phyloP scores from a whole-genome alignment of 176 grass and related monocot genomes.

The Areca catechu region DNA sequence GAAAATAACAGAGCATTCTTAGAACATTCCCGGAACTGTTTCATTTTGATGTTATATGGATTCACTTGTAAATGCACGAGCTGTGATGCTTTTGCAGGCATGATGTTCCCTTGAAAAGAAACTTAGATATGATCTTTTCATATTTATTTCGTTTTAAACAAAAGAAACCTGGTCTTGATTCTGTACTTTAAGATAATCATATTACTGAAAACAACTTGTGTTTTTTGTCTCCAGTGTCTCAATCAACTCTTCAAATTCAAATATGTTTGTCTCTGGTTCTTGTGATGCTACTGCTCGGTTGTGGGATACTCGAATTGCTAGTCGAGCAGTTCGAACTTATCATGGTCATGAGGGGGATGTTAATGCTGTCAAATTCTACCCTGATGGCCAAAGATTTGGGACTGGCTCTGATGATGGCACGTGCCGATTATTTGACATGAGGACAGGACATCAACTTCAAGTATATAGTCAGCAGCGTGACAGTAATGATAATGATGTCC shows the following conservation, averaged over 20 bases:
- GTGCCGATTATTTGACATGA: conserved; percentile 91
- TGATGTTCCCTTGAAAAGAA: too few species aligned
- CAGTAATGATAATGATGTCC: conserved; percentile 57
- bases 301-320: conserved; percentile 91
- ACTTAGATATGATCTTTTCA: background rate
- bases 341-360: conserved; percentile 74
- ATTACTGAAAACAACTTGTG: background rate
- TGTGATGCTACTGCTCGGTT: conserved; percentile 83
- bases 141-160: too few species aligned
- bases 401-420: conserved; percentile 98
- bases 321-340: conserved; percentile 80
- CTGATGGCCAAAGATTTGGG: conserved; percentile 88
- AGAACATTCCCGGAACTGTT: too few species aligned
- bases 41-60: too few species aligned
- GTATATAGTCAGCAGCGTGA: conserved; percentile 52
- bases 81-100: too few species aligned
- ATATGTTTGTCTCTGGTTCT: conserved; percentile 95
- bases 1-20: too few species aligned
- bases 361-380: conserved; percentile 95
- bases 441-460: conserved; percentile 96
- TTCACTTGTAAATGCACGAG: too few species aligned
- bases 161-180: too few species aligned
- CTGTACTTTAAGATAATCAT: too few species aligned
- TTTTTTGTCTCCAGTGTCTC: conserved; percentile 45
- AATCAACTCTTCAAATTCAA: conserved; percentile 68